Evolutionary conservation across 352 stramenopile genomes (phyloP), one percentile per base, ranked within the genome.

Genomic region (Globisporangium polare): DNA sequence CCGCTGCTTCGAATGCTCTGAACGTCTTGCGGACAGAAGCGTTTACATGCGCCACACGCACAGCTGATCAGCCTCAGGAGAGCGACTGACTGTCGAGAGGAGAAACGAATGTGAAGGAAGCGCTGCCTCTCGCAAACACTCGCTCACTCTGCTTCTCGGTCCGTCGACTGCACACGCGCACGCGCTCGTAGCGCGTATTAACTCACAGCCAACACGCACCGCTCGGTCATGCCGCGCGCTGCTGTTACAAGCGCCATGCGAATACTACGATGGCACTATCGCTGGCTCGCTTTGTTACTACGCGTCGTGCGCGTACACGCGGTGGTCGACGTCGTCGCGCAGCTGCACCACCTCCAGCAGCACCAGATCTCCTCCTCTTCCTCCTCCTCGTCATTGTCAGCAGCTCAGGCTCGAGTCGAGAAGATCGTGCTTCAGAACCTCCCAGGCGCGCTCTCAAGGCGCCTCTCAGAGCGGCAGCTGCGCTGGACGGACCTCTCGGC

Each of bases 361-460:
- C 50, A 42, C n/a, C 50, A 55, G 18, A 18, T 10, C 10, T n/a
- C 50, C 6, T 20, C 43, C n/a, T 20, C 50, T 5, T 6, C 43
- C 18, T 47, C 18, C 5, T 47, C 41, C 9, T 7, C 49, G 26
- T 13, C 49, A 27, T 6, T 26, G 35, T 5, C 9, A 13, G 12
- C 29, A 29, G 2, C 12, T 18, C n/a, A n/a, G n/a, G n/a, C n/a
- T n/a, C 7, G 10, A 27, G 50, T 15, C 10, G 50, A 29, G n/a
- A 43, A 56, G n/a, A 43, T 56, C n/a, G 10, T 43, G 50, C 50
- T 56, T 0, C 50, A 56, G n/a, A 56, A 56, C 29, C 18, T 56
- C 18, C 50, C 50, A 7, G 29, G 29, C 1, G n/a, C 12, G 10
- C 50, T 56, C 50, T 56, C 50, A 15, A 43, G 13, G 29, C n/a